A percentile compares a stretch with the other conserved stretches of the same genome.
Conservation (phyloP, 257 asterid genomes). For the Lithospermum erythrorhizon region DNA sequence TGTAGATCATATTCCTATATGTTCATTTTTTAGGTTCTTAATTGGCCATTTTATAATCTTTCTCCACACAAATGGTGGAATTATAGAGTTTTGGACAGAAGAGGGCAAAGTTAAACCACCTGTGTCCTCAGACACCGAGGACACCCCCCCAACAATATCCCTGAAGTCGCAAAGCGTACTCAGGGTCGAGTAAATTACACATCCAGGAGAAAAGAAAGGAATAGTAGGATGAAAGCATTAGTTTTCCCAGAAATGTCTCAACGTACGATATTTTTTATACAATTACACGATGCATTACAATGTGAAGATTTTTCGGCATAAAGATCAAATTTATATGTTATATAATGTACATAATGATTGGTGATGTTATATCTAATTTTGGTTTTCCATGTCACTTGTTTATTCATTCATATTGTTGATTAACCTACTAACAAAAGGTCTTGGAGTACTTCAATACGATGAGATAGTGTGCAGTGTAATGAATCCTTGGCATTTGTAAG, state of each 20-base stretch:
- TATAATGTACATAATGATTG: slow-evolving; percentile 8
- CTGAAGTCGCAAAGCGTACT: slow-evolving; percentile 69
- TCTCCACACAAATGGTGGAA: slow-evolving; percentile 26
- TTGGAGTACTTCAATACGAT: no score
- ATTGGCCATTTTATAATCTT: slow-evolving; percentile 17
- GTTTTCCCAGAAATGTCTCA: slow-evolving; percentile 27
- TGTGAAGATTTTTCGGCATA: slow-evolving; percentile 31
- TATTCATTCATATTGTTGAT: background rate
- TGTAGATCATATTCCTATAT: slow-evolving; percentile 33
- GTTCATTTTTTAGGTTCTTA: slow-evolving; percentile 25
- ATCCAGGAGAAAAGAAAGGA: slow-evolving; percentile 19
- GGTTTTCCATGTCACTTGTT: background rate
- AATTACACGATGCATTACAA: slow-evolving; percentile 25
- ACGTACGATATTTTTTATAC: slow-evolving; percentile 10
- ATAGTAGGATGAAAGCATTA: slow-evolving; percentile 23
- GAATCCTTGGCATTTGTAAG: no score
- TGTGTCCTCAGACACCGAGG: slow-evolving; percentile 1
- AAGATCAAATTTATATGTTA: slow-evolving; percentile 10
- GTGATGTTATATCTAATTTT: background rate
- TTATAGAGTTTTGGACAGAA: slow-evolving; percentile 31
- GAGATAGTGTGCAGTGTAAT: no score
- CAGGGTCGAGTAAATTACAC: slow-evolving; percentile 51
- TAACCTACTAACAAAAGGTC: no score
- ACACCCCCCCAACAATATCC: slow-evolving; percentile 12
- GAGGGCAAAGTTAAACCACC: slow-evolving; percentile 12